Evolutionary conservation across 257 asterid genomes (phyloP).

Genomic region (Anisodus tanguticus): DNA sequence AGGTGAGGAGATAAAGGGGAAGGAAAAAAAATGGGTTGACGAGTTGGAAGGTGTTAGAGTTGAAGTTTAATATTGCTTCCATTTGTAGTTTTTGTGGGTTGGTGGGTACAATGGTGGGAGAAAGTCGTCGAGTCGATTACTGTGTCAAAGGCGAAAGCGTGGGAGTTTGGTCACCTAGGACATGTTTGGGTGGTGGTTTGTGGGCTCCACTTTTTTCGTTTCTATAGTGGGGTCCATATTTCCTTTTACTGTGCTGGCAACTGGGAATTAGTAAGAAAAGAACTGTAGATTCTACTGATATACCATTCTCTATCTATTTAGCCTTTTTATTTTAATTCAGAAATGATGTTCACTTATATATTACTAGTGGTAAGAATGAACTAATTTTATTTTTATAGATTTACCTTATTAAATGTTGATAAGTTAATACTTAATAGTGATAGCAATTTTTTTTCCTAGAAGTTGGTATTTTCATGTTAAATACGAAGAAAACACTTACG

Average conservation of each 20-base stretch:
- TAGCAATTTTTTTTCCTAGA: too few relatives aligned
- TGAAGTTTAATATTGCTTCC: neutral
- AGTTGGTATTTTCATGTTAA: too few relatives aligned
- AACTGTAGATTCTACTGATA: too few relatives aligned
- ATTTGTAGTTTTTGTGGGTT: neutral
- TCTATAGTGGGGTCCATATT: neutral
- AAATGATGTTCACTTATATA: too few relatives aligned
- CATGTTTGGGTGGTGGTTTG: slow-evolving; percentile 15
- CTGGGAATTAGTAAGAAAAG: too few relatives aligned
- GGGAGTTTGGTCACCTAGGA: slow-evolving; percentile 25
- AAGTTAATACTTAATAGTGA: too few relatives aligned
- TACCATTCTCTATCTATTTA: too few relatives aligned
- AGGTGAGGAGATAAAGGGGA: slow-evolving; percentile 10
- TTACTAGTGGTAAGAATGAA: too few relatives aligned
- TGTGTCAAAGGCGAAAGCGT: slow-evolving; percentile 17
- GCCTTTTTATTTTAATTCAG: too few relatives aligned
- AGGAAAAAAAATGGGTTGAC: slow-evolving; percentile 24
- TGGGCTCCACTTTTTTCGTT: slow-evolving; percentile 15
- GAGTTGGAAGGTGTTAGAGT: neutral
- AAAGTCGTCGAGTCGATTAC: neutral
- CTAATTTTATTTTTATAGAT: too few relatives aligned
- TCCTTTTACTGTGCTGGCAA: neutral
- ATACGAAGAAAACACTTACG: too few relatives aligned
- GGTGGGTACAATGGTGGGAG: neutral
- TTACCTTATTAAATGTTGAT: too few relatives aligned